Conservation (phyloP, 257 asterid genomes). For the Cynanchum wilfordii region DNA sequence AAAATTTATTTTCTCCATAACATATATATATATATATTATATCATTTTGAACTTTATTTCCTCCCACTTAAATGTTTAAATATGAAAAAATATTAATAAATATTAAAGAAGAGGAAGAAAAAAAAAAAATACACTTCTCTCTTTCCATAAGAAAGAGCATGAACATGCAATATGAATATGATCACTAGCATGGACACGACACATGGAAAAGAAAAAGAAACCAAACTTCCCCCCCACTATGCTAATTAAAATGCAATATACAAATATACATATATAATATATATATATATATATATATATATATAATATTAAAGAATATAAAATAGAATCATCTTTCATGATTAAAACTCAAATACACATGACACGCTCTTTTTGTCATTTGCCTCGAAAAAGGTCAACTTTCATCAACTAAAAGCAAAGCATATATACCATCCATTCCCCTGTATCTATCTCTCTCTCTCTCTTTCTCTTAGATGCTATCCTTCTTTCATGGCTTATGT, state of each 20-base stretch:
- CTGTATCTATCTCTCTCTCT: not conserved
- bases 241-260: no score
- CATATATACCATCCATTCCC: slow-evolving; percentile 1
- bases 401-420: slow-evolving; percentile 12
- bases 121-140: no score
- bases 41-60: no score
- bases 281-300: no score
- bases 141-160: not conserved
- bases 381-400: slow-evolving; percentile 24
- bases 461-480: not conserved
- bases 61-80: no score
- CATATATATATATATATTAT: no score
- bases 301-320: no score
- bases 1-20: no score
- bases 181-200: slow-evolving; percentile 22
- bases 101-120: no score
- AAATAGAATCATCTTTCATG: slow-evolving; percentile 10
- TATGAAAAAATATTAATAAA: no score
- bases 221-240: slow-evolving; percentile 18
- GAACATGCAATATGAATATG: slow-evolving; percentile 7
- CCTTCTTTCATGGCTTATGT: not conserved
- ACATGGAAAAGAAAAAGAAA: slow-evolving; percentile 16
- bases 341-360: slow-evolving; percentile 22
- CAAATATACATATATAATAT: no score
- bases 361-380: slow-evolving; percentile 26